phyloP scores from a whole-genome alignment of 768 basidiomycete species.

The Phallus indusiatus region DNA sequence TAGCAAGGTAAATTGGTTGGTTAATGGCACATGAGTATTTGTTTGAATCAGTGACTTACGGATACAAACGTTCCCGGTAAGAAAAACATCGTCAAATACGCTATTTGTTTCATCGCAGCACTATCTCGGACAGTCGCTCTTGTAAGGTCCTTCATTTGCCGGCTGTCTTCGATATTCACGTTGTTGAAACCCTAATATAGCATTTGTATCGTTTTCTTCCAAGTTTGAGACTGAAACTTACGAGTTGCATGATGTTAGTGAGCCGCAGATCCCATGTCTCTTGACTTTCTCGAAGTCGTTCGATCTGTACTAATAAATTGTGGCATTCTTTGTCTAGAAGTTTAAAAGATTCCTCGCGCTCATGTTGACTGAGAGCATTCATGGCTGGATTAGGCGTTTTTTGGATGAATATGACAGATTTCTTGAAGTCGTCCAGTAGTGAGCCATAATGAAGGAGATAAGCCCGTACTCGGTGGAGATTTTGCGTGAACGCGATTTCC shows the following conservation, averaged over 20 bases:
- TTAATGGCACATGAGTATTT: not conserved
- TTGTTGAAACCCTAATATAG: constrained; percentile 42
- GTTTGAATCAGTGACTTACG: constrained; percentile 28
- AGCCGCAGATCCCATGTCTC: constrained; percentile 7
- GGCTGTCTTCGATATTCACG: constrained; percentile 50
- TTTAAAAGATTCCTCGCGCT: not conserved
- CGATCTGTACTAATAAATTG: not conserved
- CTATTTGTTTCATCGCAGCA: constrained; percentile 29
- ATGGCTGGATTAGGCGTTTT: constrained; percentile 41
- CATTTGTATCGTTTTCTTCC: too few species aligned
- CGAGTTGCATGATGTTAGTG: constrained; percentile 7
- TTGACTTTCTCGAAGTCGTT: constrained; percentile 3
- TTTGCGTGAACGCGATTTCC: constrained; percentile 36
- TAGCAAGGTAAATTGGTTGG: constrained; percentile 22
- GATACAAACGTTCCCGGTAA: constrained; percentile 35
- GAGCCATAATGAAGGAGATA: constrained; percentile 47
- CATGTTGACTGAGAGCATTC: constrained; percentile 15
- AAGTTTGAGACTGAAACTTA: not conserved
- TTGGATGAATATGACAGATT: constrained; percentile 39
- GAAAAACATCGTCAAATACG: constrained; percentile 54
- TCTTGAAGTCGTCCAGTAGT: constrained; percentile 43
- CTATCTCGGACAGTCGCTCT: constrained; percentile 34
- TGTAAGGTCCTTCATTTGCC: constrained; percentile 42
- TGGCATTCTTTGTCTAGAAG: constrained; percentile 7
- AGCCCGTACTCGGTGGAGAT: constrained; percentile 44